These are phyloP conservation scores for Leavenworthia alabamica DNA, from an alignment of 345 rosid genomes.

Conservation along the genomic window DNA sequence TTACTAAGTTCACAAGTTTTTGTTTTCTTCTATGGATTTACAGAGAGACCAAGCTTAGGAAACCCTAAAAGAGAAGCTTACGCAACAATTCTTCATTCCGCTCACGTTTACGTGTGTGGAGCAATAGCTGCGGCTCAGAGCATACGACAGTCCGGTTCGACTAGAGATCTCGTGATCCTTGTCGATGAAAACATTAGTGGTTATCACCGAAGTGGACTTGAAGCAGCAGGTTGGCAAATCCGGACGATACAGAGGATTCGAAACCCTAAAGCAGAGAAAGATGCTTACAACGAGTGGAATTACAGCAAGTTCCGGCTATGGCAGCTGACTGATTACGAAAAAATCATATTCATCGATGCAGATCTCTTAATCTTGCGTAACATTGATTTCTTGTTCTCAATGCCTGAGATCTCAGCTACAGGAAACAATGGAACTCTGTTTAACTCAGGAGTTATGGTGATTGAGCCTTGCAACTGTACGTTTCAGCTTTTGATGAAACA, in stretches of 20 bases:
- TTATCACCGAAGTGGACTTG: slow-evolving; percentile 79
- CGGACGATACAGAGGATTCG: slow-evolving; percentile 75
- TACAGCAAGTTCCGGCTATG: slow-evolving; percentile 94
- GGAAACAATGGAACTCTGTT: slow-evolving; percentile 84
- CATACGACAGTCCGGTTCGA: slow-evolving; percentile 84
- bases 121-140: slow-evolving; percentile 91
- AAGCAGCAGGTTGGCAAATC: slow-evolving; percentile 90
- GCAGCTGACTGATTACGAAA: slow-evolving; percentile 93
- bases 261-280: slow-evolving; percentile 93
- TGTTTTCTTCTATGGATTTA: not conserved
- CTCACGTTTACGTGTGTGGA: slow-evolving; percentile 85
- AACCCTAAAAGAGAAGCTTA: slow-evolving; percentile 71
- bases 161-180: slow-evolving; percentile 81
- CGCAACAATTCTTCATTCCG: slow-evolving; percentile 92
- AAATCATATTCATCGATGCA: slow-evolving; percentile 87
- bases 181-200: slow-evolving; percentile 71
- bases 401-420: slow-evolving; percentile 84
- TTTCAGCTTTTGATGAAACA: slow-evolving; percentile 79
- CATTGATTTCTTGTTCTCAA: slow-evolving; percentile 76
- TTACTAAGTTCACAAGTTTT: not conserved
- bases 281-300: slow-evolving; percentile 96
- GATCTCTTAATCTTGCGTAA: slow-evolving; percentile 79
- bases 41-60: slow-evolving; percentile 53
- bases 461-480: slow-evolving; percentile 82
- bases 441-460: slow-evolving; percentile 84